Evolutionary conservation across 768 basidiomycete species (phyloP), one percentile per base, ranked within the genome.

Genomic region (Suillus decipiens): DNA sequence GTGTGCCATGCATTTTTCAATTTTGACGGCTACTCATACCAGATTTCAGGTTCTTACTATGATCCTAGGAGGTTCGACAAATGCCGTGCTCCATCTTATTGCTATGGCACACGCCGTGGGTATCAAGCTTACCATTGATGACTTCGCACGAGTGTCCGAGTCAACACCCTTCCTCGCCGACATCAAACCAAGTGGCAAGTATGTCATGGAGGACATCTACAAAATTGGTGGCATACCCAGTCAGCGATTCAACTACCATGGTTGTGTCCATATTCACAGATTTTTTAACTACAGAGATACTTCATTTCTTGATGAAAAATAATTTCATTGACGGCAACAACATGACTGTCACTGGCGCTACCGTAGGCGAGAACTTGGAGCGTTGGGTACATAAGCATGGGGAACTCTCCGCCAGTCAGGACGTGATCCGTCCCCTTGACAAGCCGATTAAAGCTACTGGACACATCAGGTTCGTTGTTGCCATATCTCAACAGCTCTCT

Each of bases 121-220:
- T 31, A 89, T 99, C 78, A 84, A 85, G 50, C 84, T 99, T 63
- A 85, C 84, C 39, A 80, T 99, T 58, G 95, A 96, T 69, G 97
- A 99, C 75, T 93, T 99, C 84, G 95, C 97, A 76, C 79, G 75
- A 61, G 93, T 99, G 60, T 96, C 95, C 7, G 96, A 99, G 75
- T 87, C 91, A 53, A 87, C 84, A 1, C 97, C 97, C 11, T 96
- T 98, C 85, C 82, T 99, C 66, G 96, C 96, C 28, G 93, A 99
- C 77, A 86, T 99, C 67, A 97, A 96, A 74, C 97, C 97, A 1
- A 95, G 93, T 66, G 97, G 97, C 42, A 95, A 95, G 77, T 99
- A 98, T 81, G 93, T 99, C 69, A 97, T 99, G 95, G 95, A 96
- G 77, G 93, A 99, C 71, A 87, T 99, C 10, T 88, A 93, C 84